A percentile compares a stretch with the other conserved stretches of the same genome.
Evolutionary conservation across 805 yeast genomes (phyloP).

Genomic region (Hanseniaspora valbyensis): DNA sequence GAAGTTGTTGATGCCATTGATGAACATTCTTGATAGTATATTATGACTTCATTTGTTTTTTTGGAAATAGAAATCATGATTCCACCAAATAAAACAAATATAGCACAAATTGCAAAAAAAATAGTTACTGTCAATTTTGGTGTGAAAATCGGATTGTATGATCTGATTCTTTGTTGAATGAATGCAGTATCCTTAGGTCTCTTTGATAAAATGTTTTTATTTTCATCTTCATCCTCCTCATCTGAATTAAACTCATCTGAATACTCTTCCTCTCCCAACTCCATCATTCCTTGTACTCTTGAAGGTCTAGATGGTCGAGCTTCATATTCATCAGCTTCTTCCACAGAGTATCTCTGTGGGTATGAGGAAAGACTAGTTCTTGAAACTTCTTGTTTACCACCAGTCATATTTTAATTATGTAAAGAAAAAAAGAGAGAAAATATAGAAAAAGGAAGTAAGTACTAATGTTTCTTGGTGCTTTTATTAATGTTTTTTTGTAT

Average conservation of each 20-base stretch:
- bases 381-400: too few species aligned
- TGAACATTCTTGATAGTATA: slow-evolving; percentile 69
- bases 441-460: too few species aligned
- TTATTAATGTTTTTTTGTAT: too few species aligned
- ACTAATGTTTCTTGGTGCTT: too few species aligned
- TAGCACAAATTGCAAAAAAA: slow-evolving; percentile 58
- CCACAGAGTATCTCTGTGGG: not conserved
- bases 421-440: too few species aligned
- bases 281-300: slow-evolving; percentile 14
- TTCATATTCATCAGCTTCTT: not conserved
- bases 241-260: slow-evolving; percentile 10
- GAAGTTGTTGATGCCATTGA: slow-evolving; percentile 36
- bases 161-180: slow-evolving; percentile 51
- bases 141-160: slow-evolving; percentile 71
- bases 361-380: slow-evolving; percentile 8
- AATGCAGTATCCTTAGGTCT: slow-evolving; percentile 67
- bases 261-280: slow-evolving; percentile 10
- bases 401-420: too few species aligned
- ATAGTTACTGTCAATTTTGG: slow-evolving; percentile 82
- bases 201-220: slow-evolving; percentile 39
- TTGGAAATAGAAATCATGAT: slow-evolving; percentile 62
- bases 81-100: slow-evolving; percentile 85
- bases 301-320: slow-evolving; percentile 9
- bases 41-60: slow-evolving; percentile 56
- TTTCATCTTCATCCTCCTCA: slow-evolving; percentile 27